phyloP scores from a whole-genome alignment of 345 rosid genomes.

The Bruguiera parviflora region DNA sequence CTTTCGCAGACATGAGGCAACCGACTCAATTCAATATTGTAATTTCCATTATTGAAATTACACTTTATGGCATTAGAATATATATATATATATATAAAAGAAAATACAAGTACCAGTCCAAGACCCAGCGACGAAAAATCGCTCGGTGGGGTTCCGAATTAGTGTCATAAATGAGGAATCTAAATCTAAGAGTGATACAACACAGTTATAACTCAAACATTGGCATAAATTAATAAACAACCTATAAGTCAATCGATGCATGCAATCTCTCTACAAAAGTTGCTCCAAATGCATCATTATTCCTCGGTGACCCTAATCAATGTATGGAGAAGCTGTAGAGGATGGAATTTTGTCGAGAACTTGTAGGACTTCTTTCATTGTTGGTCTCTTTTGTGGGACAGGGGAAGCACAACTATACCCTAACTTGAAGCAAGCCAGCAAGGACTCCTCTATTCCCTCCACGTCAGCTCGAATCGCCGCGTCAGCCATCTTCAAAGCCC shows the following conservation, averaged over 20 bases:
- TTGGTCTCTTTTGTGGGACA: constrained; percentile 75
- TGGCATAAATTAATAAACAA: neutral
- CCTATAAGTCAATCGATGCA: constrained; percentile 20
- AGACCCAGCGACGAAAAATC: neutral
- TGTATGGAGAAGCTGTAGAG: constrained; percentile 19
- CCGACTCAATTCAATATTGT: no score
- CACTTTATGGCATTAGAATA: no score
- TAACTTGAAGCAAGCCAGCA: constrained; percentile 71
- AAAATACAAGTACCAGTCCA: neutral
- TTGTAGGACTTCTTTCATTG: constrained; percentile 74
- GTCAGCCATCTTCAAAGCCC: constrained; percentile 72
- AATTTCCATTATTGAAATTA: no score
- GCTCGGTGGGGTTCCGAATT: constrained; percentile 4
- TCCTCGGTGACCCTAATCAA: constrained; percentile 32
- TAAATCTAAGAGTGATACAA: neutral
- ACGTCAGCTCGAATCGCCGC: constrained; percentile 62
- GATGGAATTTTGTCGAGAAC: constrained; percentile 67
- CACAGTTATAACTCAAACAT: neutral
- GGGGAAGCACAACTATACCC: constrained; percentile 85
- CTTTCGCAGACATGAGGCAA: no score
- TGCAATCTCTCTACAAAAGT: constrained; percentile 18
- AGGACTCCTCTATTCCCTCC: constrained; percentile 82
- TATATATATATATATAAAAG: no score
- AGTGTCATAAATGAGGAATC: constrained; percentile 8
- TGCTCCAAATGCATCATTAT: neutral